A percentile compares a stretch with the other conserved stretches of the same genome.
Conservation (phyloP, 2,329 filamentous ascomycete genomes). For the Xylaria sp. region DNA sequence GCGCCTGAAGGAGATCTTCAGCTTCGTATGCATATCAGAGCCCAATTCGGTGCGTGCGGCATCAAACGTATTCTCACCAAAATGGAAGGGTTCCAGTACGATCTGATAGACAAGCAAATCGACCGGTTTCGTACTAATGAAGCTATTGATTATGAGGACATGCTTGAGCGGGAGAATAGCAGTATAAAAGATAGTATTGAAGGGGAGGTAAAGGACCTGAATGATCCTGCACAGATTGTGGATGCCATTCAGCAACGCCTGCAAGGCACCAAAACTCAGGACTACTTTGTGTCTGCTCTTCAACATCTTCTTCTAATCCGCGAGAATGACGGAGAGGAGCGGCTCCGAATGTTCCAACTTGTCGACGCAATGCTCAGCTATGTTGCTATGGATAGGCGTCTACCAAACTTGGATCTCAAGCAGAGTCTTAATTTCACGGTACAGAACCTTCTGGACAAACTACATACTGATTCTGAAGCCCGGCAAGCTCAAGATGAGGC, state of each 20-base stretch:
- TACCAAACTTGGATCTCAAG: conserved; percentile 97
- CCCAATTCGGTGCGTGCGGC: conserved; percentile 94
- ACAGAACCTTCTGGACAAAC: conserved; percentile 91
- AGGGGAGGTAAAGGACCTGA: conserved; percentile 89
- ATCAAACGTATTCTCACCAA: conserved; percentile 94
- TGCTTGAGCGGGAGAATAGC: conserved; percentile 89
- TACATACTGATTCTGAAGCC: conserved; percentile 96
- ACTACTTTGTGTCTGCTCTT: conserved; percentile 95
- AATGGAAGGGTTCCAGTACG: conserved; percentile 99
- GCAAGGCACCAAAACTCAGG: conserved; percentile 83
- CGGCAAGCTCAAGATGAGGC: conserved; percentile 92
- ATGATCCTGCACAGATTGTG: conserved; percentile 90
- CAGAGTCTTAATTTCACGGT: conserved; percentile 98
- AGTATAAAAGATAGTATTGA: conserved; percentile 90
- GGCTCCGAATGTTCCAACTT: conserved; percentile 94
- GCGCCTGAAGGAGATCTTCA: conserved; percentile 89
- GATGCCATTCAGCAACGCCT: conserved; percentile 91
- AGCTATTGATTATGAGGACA: conserved; percentile 97
- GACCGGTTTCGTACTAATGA: conserved; percentile 93
- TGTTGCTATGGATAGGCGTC: conserved; percentile 94
- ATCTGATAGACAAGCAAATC: conserved; percentile 97
- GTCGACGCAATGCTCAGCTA: conserved; percentile 99
- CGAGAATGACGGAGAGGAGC: conserved; percentile 91
- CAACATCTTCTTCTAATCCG: conserved; percentile 94
- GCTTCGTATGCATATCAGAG: conserved; percentile 90